phyloP scores from a whole-genome alignment of 306 rosid genomes.

The Sicyos baderoa region DNA sequence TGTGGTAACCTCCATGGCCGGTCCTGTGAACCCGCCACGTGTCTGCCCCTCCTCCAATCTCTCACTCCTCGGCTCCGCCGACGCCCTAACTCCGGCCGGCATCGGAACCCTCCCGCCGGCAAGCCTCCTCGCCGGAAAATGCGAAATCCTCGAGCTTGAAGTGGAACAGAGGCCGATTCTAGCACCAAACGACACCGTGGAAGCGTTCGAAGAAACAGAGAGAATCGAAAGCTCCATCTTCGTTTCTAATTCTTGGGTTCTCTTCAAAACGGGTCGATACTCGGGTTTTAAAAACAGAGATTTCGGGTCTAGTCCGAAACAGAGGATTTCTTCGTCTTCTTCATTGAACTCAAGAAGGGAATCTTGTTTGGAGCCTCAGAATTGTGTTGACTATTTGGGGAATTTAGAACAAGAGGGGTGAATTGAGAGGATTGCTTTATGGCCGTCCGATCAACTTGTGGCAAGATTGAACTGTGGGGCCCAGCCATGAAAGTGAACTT shows the following conservation, averaged over 20 bases:
- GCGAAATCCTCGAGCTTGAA: conserved; percentile 32
- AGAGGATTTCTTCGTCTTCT: conserved; percentile 16
- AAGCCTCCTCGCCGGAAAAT: conserved; percentile 36
- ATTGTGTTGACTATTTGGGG: not conserved
- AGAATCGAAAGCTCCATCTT: conserved; percentile 32
- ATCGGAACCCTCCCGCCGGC: conserved; percentile 28
- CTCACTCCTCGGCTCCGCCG: conserved; percentile 60
- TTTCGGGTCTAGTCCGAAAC: conserved; percentile 8
- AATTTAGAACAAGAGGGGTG: not conserved
- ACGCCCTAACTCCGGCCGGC: conserved; percentile 35
- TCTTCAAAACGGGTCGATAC: not conserved
- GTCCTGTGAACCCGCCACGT: conserved; percentile 45
- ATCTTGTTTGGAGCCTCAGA: not conserved
- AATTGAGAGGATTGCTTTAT: not conserved
- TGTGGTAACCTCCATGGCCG: conserved; percentile 76
- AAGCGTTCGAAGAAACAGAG: conserved; percentile 29
- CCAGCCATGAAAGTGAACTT: not conserved
- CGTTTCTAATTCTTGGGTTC: not conserved
- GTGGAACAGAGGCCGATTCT: conserved; percentile 28
- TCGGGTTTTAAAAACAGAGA: conserved; percentile 14
- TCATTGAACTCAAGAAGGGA: conserved; percentile 20
- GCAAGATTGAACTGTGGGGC: not conserved
- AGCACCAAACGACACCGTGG: conserved; percentile 40
- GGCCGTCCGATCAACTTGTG: conserved; percentile 2
- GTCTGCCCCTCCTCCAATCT: conserved; percentile 37